These are phyloP conservation scores for Saccharomycopsis babjevae DNA, from an alignment of 805 yeast genomes.

Conservation along the genomic window DNA sequence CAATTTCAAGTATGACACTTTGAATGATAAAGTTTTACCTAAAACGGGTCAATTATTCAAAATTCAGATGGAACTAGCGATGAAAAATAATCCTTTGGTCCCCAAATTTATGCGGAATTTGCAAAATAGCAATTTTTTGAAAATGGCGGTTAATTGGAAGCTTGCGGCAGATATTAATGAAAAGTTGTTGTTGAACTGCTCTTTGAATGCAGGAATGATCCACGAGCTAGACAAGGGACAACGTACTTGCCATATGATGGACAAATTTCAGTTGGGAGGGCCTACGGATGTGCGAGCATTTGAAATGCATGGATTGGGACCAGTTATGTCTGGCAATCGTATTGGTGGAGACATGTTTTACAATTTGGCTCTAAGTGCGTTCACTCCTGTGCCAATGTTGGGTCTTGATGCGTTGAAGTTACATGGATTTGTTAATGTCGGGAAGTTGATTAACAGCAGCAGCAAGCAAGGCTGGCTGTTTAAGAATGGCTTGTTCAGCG, in stretches of 20 bases:
- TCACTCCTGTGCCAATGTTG: slow-evolving; percentile 48
- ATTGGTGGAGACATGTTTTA: slow-evolving; percentile 59
- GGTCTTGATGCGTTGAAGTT: slow-evolving; percentile 42
- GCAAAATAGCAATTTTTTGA: slow-evolving; percentile 23
- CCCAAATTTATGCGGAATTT: slow-evolving; percentile 22
- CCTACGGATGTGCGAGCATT: slow-evolving; percentile 64
- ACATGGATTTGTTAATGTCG: slow-evolving; percentile 58
- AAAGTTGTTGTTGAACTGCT: slow-evolving; percentile 37
- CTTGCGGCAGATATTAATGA: slow-evolving; percentile 17
- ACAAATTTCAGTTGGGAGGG: slow-evolving; percentile 80
- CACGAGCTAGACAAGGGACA: slow-evolving; percentile 27
- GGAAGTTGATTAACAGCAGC: slow-evolving; percentile 36
- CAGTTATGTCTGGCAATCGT: slow-evolving; percentile 33
- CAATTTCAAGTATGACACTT: slow-evolving; percentile 31
- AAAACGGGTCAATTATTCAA: slow-evolving; percentile 32
- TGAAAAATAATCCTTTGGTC: neutral
- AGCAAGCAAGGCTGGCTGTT: slow-evolving; percentile 12
- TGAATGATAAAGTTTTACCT: slow-evolving; percentile 35
- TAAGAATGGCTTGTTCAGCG: slow-evolving; percentile 17
- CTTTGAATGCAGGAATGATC: slow-evolving; percentile 47
- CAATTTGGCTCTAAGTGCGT: slow-evolving; percentile 48
- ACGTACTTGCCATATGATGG: slow-evolving; percentile 43
- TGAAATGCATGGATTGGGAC: slow-evolving; percentile 56
- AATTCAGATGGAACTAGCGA: slow-evolving; percentile 34
- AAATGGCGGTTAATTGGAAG: slow-evolving; percentile 2